Conservation (phyloP, 257 asterid genomes). For the Lycium ferocissimum region DNA sequence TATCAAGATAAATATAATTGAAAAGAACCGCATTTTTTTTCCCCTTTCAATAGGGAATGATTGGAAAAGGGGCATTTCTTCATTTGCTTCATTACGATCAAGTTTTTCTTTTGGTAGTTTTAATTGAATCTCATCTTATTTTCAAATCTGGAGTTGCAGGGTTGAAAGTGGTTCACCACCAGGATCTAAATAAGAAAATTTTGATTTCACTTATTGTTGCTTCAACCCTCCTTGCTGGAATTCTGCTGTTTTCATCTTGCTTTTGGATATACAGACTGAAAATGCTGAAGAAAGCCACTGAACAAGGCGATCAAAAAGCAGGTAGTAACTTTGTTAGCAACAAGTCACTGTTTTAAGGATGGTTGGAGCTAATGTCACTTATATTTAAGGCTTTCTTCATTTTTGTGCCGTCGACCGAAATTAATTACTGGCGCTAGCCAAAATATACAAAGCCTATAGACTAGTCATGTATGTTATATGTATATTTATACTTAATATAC, state of each 20-base stretch:
- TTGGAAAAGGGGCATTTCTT: background rate
- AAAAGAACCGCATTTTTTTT: background rate
- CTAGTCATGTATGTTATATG: too few relatives aligned
- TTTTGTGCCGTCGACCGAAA: too few relatives aligned
- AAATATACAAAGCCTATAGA: too few relatives aligned
- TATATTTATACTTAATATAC: too few relatives aligned
- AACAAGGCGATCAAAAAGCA: constrained; percentile 47
- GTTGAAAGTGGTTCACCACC: constrained; percentile 68
- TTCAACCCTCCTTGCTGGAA: constrained; percentile 70
- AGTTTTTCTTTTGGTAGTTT: background rate
- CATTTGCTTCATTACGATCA: background rate
- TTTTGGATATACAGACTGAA: constrained; percentile 68
- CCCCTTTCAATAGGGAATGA: background rate
- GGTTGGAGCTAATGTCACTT: background rate
- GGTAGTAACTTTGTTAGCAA: constrained; percentile 54
- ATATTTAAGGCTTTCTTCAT: too few relatives aligned
- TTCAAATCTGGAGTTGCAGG: constrained; percentile 56
- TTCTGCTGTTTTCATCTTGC: constrained; percentile 57
- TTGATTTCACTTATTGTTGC: constrained; percentile 79
- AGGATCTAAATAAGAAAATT: constrained; percentile 78
- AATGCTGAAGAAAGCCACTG: constrained; percentile 52
- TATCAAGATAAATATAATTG: background rate
- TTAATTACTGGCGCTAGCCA: too few relatives aligned
- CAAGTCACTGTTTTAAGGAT: constrained; percentile 10
- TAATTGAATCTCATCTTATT: constrained; percentile 24